Base-by-base conservation (phyloP, 1,284 basidiomycete genomes). In the Coriolopsis trogii region DNA sequence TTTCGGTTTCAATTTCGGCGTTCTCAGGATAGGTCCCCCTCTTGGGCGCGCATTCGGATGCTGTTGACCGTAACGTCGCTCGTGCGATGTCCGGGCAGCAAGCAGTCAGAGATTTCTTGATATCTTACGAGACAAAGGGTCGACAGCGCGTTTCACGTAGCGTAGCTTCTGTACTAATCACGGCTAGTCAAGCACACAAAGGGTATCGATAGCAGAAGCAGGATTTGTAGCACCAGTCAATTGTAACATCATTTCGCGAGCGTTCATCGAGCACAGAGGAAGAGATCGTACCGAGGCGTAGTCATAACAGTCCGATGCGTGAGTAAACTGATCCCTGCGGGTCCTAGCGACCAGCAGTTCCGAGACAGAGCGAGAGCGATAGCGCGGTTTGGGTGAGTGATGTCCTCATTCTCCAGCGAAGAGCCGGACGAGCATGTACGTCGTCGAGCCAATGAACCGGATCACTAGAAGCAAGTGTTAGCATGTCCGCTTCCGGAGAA, bases 341-440 rank as follows among this genome's bases (percentile, higher is more conserved):
- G 48, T 40, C 48, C 48, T 50, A 37, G 15, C 41, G 48, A 50
- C 48, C 28, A 33, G 28, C 48, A 38, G n/a, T 24, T 36, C 26
- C 45, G 15, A 30, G 9, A 15, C 15, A 25, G 39, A 37, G 25
- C 26, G 23, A 36, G 1, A 20, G 15, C 3, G 3, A 10, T 15
- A 29, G 16, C 33, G 36, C 25, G 30, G 24, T 39, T 55, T n/a
- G n/a, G n/a, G n/a, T n/a, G n/a, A n/a, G n/a, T n/a, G n/a, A n/a
- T n/a, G n/a, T n/a, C n/a, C n/a, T n/a, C 46, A 94, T 73, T 94
- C 91, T 57, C 92, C 89, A 26, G 88, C 87, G 67, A 95, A 94
- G 54, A 93, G 64, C 13, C 92, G 84, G 21, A 94, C 76, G 41
- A 93, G 65, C 76, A 93, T 82, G 65, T 94, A 94, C 41, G 77